Conservation (phyloP, 2,329 filamentous ascomycete species). For the Calycina herbarum region DNA sequence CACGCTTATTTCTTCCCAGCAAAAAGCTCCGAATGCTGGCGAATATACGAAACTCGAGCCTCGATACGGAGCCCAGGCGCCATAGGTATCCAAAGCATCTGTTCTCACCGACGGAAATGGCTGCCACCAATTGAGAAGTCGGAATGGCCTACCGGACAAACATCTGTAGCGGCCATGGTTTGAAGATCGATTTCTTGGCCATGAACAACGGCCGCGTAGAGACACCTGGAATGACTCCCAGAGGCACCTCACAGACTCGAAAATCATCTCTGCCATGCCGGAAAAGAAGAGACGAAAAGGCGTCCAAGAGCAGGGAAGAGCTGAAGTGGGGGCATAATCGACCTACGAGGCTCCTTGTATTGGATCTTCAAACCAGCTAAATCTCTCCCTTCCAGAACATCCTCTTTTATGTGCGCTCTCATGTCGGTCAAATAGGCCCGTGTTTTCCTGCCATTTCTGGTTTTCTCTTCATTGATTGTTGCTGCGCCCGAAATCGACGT, state of each 20-base stretch:
- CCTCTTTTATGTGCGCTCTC: not conserved
- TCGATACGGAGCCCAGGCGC: not conserved
- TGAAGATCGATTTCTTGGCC: not conserved
- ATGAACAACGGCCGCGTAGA: slow-evolving; percentile 6
- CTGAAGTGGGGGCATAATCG: not conserved
- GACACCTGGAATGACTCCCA: not conserved
- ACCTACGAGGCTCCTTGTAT: not conserved
- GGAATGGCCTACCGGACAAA: not conserved
- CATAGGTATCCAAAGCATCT: slow-evolving; percentile 10
- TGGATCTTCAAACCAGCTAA: not conserved
- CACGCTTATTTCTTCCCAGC: not conserved
- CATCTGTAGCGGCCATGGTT: not conserved
- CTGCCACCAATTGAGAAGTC: slow-evolving; percentile 2
- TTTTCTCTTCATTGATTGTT: not conserved
- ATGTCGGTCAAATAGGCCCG: not conserved
- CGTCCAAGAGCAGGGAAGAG: not conserved
- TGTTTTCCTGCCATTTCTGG: not conserved
- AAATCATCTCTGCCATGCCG: not conserved
- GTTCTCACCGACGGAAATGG: not conserved
- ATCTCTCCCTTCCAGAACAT: not conserved
- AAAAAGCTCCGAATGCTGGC: not conserved
- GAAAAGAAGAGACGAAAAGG: not conserved
- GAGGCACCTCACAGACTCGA: not conserved
- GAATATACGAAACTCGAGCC: slow-evolving; percentile 8
- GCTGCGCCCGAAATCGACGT: not conserved